Evolutionary conservation across 2,329 filamentous ascomycete species (phyloP), one percentile per base, ranked within the genome.

Genomic region (Cytospora paraplurivora): DNA sequence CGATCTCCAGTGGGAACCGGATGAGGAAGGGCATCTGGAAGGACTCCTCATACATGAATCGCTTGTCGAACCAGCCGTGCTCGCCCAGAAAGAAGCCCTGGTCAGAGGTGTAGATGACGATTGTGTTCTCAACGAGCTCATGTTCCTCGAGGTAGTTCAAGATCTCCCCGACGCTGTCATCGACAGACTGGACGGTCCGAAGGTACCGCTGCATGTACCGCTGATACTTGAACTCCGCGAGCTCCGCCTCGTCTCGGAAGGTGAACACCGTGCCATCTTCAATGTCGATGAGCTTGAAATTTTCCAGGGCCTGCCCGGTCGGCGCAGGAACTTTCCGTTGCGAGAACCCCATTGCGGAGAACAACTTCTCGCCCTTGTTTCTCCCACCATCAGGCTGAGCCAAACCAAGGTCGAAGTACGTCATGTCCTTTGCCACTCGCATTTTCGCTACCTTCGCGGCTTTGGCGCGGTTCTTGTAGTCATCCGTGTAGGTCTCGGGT

Each of bases 51-150:
- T 85, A 85, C 78, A 85, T 84, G 70, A 85, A 84, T 3, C 82
- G 78, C 71, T 85, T 85, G 69, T 84, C 82, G 67, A 84, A 84
- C 82, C 81, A 85, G 59, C 82, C 82, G 65, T 85, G 82, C 63
- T 85, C 82, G 8, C 82, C 82, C 0, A 85, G 77, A 70, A 84
- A 85, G 72, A 84, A 84, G 7, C 82, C 82, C 65, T 84, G 81
- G 66, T 84, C 82, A 0, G 79, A 82, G 0, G 79, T 83, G 66
- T 84, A 84, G n/a, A 84, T 75, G 2, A 84, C 77, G 3, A 84
- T 71, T 0, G 81, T 84, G 67, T 83, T 77, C 0, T 81, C 72
- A 0, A 76, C 71, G 0, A 83, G 69, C 0, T 71, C 58, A 10
- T 79, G 72, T 0, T 68, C 67, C 13, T 83, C 79, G 1, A 84